A percentile compares a stretch with the other conserved stretches of the same genome.
Conservation (phyloP, 441 rosid genomes). For the Breynia disticha region DNA sequence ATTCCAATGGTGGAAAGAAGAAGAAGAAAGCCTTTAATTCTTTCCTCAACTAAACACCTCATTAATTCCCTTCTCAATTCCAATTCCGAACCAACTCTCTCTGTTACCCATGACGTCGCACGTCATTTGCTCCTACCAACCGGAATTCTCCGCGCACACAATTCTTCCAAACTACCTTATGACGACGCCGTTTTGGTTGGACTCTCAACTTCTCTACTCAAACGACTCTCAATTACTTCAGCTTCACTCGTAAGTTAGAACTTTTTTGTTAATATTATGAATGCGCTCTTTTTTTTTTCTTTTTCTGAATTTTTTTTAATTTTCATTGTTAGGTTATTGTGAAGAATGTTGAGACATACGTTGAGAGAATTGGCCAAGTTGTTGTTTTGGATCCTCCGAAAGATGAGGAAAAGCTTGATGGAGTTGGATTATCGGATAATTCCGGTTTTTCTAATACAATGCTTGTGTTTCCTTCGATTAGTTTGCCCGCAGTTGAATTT, state of each 20-base stretch:
- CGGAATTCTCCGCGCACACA: constrained; percentile 64
- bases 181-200: constrained; percentile 64
- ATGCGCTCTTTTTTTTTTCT: not conserved
- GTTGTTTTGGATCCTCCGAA: constrained; percentile 74
- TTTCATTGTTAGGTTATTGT: constrained; percentile 40
- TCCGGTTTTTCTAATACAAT: constrained; percentile 29
- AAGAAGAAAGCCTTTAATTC: constrained; percentile 74
- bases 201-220: constrained; percentile 56
- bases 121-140: constrained; percentile 30
- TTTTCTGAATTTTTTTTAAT: too few species aligned
- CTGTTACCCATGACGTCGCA: constrained; percentile 7
- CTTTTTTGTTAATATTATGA: too few species aligned
- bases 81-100: constrained; percentile 12
- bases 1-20: constrained; percentile 55
- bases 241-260: constrained; percentile 56
- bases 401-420: constrained; percentile 12
- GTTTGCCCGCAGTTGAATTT: constrained; percentile 23
- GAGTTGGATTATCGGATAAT: constrained; percentile 12
- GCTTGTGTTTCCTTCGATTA: constrained; percentile 53
- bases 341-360: constrained; percentile 45
- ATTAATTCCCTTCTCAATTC: constrained; percentile 48
- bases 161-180: constrained; percentile 31
- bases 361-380: constrained; percentile 52
- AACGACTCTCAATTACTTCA: constrained; percentile 53
- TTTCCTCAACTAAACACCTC: constrained; percentile 62